phyloP scores from a whole-genome alignment of 2,329 filamentous ascomycete genomes.

The Colletotrichum sojae region DNA sequence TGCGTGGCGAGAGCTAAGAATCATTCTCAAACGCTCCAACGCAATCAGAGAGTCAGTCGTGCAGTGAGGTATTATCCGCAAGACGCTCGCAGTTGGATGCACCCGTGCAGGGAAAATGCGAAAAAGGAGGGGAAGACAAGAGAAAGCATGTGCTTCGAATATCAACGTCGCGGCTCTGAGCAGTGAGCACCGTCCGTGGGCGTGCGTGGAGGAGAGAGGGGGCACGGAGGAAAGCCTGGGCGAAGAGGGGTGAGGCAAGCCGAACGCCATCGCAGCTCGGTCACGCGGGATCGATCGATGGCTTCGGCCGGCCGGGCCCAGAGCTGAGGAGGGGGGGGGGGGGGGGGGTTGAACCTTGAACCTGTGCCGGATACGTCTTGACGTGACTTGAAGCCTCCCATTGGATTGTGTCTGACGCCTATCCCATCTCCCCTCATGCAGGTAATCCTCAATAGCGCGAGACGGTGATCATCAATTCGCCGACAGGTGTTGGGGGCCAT shows the following conservation, averaged over 20 bases:
- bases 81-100: slow-evolving; percentile 18
- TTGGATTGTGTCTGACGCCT: slow-evolving; percentile 34
- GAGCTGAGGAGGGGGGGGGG: slow-evolving; percentile 21
- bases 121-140: slow-evolving; percentile 3
- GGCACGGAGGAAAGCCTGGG: slow-evolving; percentile 17
- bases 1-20: background rate
- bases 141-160: background rate
- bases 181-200: too few species aligned
- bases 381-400: slow-evolving; percentile 22
- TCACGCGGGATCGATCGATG: slow-evolving; percentile 28
- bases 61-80: background rate
- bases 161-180: background rate
- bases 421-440: slow-evolving; percentile 30
- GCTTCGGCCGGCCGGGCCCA: slow-evolving; percentile 10
- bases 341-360: slow-evolving; percentile 6
- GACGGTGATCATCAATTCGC: slow-evolving; percentile 22
- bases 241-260: slow-evolving; percentile 15
- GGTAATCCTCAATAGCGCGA: slow-evolving; percentile 35
- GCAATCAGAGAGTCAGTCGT: slow-evolving; percentile 11
- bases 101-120: slow-evolving; percentile 1
- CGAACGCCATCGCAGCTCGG: slow-evolving; percentile 34
- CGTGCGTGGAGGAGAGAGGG: slow-evolving; percentile 9
- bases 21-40: slow-evolving; percentile 18
- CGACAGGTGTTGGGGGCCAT: background rate
- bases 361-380: slow-evolving; percentile 1